Conservation (phyloP, 1,139 yeast species). For the Suhomyces bribrorum region DNA sequence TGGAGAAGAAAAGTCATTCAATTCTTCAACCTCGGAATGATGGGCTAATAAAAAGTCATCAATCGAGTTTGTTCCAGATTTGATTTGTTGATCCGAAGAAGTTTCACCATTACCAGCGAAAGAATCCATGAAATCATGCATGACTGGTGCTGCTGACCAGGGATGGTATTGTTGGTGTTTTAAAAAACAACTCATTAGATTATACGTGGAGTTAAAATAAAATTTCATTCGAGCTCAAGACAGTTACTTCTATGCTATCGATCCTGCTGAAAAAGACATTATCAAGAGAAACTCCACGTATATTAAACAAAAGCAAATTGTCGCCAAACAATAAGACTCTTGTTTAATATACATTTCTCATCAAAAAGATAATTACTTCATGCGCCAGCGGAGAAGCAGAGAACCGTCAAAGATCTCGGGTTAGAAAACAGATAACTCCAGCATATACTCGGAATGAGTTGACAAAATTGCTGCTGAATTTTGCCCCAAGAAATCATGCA, state of each 20-base stretch:
- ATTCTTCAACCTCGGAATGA: constrained; percentile 14
- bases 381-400: constrained; percentile 34
- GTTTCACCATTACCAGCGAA: constrained; percentile 10
- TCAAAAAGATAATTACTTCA: constrained; percentile 1
- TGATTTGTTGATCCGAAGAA: constrained; percentile 1
- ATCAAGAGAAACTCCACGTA: constrained; percentile 23
- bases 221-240: constrained; percentile 5
- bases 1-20: constrained; percentile 15
- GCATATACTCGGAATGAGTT: constrained; percentile 6
- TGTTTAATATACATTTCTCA: constrained; percentile 28
- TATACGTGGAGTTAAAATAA: constrained; percentile 11
- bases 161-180: constrained; percentile 11
- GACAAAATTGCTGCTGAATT: constrained; percentile 54
- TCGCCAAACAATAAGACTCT: constrained; percentile 19
- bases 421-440: constrained; percentile 4
- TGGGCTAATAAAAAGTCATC: constrained; percentile 21
- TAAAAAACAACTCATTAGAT: constrained; percentile 4
- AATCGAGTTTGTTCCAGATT: constrained; percentile 9
- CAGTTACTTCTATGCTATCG: constrained; percentile 43
- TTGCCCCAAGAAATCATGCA: constrained; percentile 48
- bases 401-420: constrained; percentile 23
- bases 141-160: constrained; percentile 50
- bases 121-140: constrained; percentile 28
- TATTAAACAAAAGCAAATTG: constrained; percentile 22
- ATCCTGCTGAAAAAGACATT: constrained; percentile 16